Percentiles rank a stretch among this genome's conserved stretches.
phyloP scores from a whole-genome alignment of 352 stramenopile genomes.

The Phytophthora ohioensis region DNA sequence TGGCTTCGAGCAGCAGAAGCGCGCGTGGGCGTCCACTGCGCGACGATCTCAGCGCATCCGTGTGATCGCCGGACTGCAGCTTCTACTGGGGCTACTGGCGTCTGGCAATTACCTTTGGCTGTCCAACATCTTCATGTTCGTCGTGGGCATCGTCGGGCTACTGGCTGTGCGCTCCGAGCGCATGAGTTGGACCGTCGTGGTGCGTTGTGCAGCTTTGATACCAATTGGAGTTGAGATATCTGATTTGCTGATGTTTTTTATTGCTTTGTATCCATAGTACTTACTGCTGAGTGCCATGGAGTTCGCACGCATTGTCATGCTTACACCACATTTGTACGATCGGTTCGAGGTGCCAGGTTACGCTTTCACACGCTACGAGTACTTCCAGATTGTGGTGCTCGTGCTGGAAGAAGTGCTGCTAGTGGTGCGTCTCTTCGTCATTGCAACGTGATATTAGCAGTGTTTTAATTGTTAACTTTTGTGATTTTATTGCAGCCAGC shows the following conservation, averaged over 20 bases:
- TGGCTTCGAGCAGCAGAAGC: conserved; percentile 86
- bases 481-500: conserved; percentile 48
- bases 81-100: conserved; percentile 62
- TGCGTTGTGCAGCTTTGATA: conserved; percentile 33
- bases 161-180: conserved; percentile 79
- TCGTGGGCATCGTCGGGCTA: conserved; percentile 72
- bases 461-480: conserved; percentile 5
- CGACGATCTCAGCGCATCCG: conserved; percentile 73
- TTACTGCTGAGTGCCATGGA: conserved; percentile 77
- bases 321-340: conserved; percentile 70
- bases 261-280: conserved; percentile 46
- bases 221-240: conserved; percentile 14
- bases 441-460: no score
- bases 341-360: conserved; percentile 64
- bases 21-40: conserved; percentile 68
- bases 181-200: conserved; percentile 83
- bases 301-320: conserved; percentile 73
- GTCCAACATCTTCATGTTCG: conserved; percentile 78
- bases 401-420: conserved; percentile 69
- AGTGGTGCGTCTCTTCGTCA: conserved; percentile 54
- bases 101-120: conserved; percentile 82
- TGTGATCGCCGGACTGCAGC: conserved; percentile 65
- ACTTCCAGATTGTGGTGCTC: conserved; percentile 76
- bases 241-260: conserved; percentile 25
- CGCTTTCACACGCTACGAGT: conserved; percentile 73